These are phyloP conservation scores for Cyberlindnera amylophila DNA, from an alignment of 805 yeast species.

Conservation along the genomic window DNA sequence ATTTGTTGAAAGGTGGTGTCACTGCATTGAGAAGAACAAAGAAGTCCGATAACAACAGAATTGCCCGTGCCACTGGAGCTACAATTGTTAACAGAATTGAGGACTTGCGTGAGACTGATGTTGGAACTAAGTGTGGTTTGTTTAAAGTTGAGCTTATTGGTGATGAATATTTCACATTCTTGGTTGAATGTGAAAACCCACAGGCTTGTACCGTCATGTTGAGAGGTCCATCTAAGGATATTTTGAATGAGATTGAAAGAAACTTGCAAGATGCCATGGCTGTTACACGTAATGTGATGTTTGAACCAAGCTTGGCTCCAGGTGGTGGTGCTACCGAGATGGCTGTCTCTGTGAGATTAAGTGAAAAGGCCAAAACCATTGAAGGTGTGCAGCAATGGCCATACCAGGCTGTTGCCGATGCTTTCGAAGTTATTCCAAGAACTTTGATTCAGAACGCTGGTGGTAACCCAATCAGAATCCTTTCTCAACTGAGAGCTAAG, in stretches of 20 bases:
- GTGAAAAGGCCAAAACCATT: slow-evolving; percentile 86
- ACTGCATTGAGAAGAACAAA: slow-evolving; percentile 91
- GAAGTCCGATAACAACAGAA: slow-evolving; percentile 93
- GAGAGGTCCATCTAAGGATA: slow-evolving; percentile 97
- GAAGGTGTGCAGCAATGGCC: slow-evolving; percentile 99
- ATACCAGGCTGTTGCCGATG: slow-evolving; percentile 97
- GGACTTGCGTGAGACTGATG: slow-evolving; percentile 85
- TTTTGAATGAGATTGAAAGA: slow-evolving; percentile 92
- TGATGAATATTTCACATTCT: slow-evolving; percentile 90
- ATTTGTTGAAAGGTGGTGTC: slow-evolving; percentile 87
- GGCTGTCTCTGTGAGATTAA: slow-evolving; percentile 87
- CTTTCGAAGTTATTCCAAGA: slow-evolving; percentile 97
- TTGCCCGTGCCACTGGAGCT: slow-evolving; percentile 96
- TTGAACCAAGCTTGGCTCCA: slow-evolving; percentile 92
- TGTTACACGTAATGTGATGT: slow-evolving; percentile 89
- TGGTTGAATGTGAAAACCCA: slow-evolving; percentile 78
- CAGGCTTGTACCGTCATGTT: slow-evolving; percentile 90
- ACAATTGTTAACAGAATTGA: slow-evolving; percentile 94
- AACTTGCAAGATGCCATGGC: slow-evolving; percentile 98
- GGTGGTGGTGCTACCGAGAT: slow-evolving; percentile 99
- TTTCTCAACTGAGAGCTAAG: slow-evolving; percentile 90
- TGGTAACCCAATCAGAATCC: slow-evolving; percentile 86
- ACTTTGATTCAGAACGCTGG: slow-evolving; percentile 97
- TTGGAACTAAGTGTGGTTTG: slow-evolving; percentile 85
- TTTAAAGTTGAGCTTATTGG: slow-evolving; percentile 95